Evolutionary conservation across 2,329 filamentous ascomycete species (phyloP).

Genomic region (Exophiala lecanii-corni): DNA sequence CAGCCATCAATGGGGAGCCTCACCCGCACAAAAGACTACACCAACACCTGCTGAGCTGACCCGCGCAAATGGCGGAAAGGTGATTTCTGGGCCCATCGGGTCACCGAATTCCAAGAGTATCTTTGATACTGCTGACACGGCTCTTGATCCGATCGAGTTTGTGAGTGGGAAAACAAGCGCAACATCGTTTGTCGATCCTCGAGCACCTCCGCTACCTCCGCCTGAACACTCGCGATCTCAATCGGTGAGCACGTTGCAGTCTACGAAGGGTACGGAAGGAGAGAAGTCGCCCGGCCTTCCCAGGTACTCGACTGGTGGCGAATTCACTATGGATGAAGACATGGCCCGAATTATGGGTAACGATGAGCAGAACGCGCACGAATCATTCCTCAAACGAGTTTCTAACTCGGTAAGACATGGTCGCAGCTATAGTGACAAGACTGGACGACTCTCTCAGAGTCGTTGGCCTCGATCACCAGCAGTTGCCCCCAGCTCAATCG

Average conservation of each 20-base stretch:
- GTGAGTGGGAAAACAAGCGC: conserved; percentile 33
- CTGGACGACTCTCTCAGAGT: conserved; percentile 54
- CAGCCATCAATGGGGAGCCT: conserved; percentile 29
- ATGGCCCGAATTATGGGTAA: conserved; percentile 81
- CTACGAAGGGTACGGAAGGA: conserved; percentile 36
- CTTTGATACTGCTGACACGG: conserved; percentile 36
- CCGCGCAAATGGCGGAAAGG: conserved; percentile 38
- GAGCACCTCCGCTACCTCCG: conserved; percentile 53
- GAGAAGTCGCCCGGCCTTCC: conserved; percentile 64
- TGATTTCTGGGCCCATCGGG: conserved; percentile 40
- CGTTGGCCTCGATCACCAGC: conserved; percentile 69
- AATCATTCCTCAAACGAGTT: conserved; percentile 78
- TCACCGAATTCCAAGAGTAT: conserved; percentile 38
- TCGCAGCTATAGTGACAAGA: conserved; percentile 73
- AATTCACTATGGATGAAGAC: conserved; percentile 93
- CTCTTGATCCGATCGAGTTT: conserved; percentile 15
- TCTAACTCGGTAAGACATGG: conserved; percentile 94
- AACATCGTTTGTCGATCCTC: conserved; percentile 55
- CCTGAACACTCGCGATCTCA: conserved; percentile 36
- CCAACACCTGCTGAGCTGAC: conserved; percentile 16
- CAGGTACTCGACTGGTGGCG: conserved; percentile 70
- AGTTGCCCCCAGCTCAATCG: conserved; percentile 34
- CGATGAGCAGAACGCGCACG: conserved; percentile 61
- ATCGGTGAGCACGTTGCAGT: conserved; percentile 41
- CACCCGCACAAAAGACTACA: conserved; percentile 5